Evolutionary conservation across 768 basidiomycete genomes (phyloP).

Genomic region (Tylopilus rubrobrunneus): DNA sequence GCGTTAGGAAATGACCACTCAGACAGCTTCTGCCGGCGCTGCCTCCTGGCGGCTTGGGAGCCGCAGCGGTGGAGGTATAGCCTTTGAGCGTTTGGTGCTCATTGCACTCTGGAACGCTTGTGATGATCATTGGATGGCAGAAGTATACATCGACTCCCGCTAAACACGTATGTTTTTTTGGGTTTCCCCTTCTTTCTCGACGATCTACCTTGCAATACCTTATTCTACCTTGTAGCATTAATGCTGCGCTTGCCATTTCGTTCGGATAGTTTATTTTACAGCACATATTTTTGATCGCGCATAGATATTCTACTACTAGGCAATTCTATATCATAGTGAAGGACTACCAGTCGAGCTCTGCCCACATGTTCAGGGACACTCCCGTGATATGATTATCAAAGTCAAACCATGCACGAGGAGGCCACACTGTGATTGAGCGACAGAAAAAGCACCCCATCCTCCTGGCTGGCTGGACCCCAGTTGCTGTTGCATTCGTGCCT

Average conservation of each 20-base stretch:
- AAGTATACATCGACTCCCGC: conserved; percentile 40
- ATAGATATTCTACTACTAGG: background rate
- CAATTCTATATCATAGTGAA: background rate
- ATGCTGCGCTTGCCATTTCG: background rate
- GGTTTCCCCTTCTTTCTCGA: background rate
- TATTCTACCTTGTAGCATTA: conserved; percentile 3
- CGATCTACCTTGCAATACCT: background rate
- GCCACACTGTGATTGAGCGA: background rate
- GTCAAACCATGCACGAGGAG: too few relatives aligned
- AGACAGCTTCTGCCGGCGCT: conserved; percentile 15
- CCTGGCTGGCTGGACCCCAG: background rate
- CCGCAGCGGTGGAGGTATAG: conserved; percentile 27
- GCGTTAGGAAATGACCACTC: conserved; percentile 29
- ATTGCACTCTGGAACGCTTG: conserved; percentile 40
- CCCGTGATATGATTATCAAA: background rate
- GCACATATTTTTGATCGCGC: background rate
- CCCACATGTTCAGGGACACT: background rate
- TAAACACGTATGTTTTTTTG: background rate
- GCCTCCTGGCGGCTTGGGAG: conserved; percentile 34
- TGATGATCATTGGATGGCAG: conserved; percentile 51
- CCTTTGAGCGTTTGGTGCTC: conserved; percentile 42
- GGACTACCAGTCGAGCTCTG: background rate
- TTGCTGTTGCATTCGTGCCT: background rate
- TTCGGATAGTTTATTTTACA: conserved; percentile 1
- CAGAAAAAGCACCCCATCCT: background rate